A percentile compares a stretch with the other conserved stretches of the same genome.
Evolutionary conservation across 257 asterid genomes (phyloP).

Genomic region (Fraxinus cuspidata): DNA sequence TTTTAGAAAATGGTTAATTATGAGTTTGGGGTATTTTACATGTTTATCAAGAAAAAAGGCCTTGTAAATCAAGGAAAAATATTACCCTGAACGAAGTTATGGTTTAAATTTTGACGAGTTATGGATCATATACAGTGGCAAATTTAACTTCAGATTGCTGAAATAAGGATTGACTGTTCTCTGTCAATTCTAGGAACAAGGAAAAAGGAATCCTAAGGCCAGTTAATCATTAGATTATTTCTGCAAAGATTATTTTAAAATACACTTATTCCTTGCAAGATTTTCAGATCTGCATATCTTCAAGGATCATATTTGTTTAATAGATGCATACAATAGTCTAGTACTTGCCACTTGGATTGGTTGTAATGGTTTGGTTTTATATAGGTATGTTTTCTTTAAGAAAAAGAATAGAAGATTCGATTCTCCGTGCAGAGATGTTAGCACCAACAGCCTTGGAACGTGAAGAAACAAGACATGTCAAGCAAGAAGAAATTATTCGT

Average conservation of each 20-base stretch:
- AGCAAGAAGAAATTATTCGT: constrained; percentile 61
- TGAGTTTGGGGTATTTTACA: background rate
- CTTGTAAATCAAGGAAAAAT: background rate
- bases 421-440: constrained; percentile 74
- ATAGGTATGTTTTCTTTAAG: constrained; percentile 71
- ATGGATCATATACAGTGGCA: background rate
- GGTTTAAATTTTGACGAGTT: background rate
- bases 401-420: constrained; percentile 75
- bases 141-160: background rate
- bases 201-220: background rate
- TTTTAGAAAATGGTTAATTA: background rate
- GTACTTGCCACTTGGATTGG: background rate
- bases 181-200: background rate
- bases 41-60: background rate
- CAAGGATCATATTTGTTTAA: background rate
- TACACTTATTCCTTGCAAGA: background rate
- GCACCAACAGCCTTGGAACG: constrained; percentile 67
- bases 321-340: background rate
- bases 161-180: background rate
- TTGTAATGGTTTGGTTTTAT: constrained; percentile 13
- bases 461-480: constrained; percentile 58
- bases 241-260: background rate
- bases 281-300: background rate
- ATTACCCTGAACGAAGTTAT: background rate
- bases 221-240: background rate